A percentile compares a stretch with the other conserved stretches of the same genome.
These are phyloP conservation scores for Chimonanthus praecox DNA, from an alignment of 164 flowering plant genomes.

Conservation along the genomic window DNA sequence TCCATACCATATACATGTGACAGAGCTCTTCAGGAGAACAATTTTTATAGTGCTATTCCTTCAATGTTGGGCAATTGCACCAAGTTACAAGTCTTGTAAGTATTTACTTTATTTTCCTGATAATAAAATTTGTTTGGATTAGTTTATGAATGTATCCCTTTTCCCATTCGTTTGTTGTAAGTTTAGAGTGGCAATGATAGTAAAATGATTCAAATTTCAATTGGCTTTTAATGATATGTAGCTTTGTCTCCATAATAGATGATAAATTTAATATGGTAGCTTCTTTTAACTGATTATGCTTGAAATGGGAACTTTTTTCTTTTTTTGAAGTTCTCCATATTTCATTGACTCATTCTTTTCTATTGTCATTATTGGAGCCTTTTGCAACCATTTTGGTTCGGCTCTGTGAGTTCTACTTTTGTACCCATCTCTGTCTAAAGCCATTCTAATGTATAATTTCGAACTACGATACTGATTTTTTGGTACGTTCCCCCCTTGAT, in stretches of 20 bases:
- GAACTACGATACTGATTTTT: too few species aligned
- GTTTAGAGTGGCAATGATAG: background rate
- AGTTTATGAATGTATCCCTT: background rate
- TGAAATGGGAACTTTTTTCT: background rate
- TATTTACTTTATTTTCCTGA: slow-evolving; percentile 2
- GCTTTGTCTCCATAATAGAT: background rate
- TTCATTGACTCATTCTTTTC: too few species aligned
- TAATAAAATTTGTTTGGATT: background rate
- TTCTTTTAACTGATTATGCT: background rate
- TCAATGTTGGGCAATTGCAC: slow-evolving; percentile 79
- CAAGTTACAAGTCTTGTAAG: slow-evolving; percentile 73
- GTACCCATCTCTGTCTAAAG: too few species aligned
- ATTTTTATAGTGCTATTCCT: slow-evolving; percentile 81
- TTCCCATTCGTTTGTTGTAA: background rate
- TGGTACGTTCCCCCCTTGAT: too few species aligned
- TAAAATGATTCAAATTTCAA: too few species aligned
- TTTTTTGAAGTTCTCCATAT: background rate
- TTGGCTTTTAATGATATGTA: background rate
- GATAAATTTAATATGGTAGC: background rate
- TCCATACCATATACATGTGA: slow-evolving; percentile 6
- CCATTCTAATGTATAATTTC: too few species aligned
- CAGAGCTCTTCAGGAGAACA: slow-evolving; percentile 78
- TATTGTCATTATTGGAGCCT: too few species aligned
- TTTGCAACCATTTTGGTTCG: too few species aligned
- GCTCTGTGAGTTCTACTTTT: too few species aligned